These are phyloP conservation scores for Steccherinum ochraceum DNA, from an alignment of 768 basidiomycete genomes.

Conservation along the genomic window DNA sequence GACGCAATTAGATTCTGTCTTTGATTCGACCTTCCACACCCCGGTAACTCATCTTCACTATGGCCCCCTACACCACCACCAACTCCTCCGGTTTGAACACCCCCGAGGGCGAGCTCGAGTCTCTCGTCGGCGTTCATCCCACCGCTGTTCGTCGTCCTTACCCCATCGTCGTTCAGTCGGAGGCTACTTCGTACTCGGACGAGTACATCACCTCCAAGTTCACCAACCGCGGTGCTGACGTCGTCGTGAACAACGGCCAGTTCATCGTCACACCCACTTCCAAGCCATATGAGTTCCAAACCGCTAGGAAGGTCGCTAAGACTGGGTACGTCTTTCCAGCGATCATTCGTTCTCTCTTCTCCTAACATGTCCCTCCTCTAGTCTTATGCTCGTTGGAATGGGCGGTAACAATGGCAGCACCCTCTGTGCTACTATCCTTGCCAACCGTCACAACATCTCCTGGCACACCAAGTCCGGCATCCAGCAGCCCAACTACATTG, in stretches of 20 bases:
- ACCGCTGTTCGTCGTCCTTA: constrained; percentile 76
- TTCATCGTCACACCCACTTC: constrained; percentile 75
- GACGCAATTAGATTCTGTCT: constrained; percentile 49
- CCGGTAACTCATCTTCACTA: constrained; percentile 25
- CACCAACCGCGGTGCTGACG: constrained; percentile 71
- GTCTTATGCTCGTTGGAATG: constrained; percentile 94
- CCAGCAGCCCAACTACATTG: constrained; percentile 97
- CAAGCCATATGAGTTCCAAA: constrained; percentile 87
- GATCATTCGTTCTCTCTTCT: constrained; percentile 2
- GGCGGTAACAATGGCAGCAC: constrained; percentile 98
- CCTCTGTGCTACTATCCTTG: constrained; percentile 88
- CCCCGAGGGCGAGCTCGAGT: constrained; percentile 67
- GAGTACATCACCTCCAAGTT: constrained; percentile 81
- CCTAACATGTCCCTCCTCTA: constrained; percentile 26
- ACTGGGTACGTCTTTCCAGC: constrained; percentile 74
- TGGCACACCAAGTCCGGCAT: constrained; percentile 93
- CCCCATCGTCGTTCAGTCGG: constrained; percentile 74
- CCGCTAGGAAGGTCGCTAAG: constrained; percentile 76
- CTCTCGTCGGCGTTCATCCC: constrained; percentile 69
- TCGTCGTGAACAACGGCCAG: constrained; percentile 67
- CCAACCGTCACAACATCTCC: constrained; percentile 89
- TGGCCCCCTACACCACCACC: constrained; percentile 43
- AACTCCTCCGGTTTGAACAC: constrained; percentile 66
- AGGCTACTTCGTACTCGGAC: constrained; percentile 75
- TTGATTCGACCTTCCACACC: constrained; percentile 22